A percentile compares a stretch with the other conserved stretches of the same genome.
Evolutionary conservation across 495 filamentous ascomycete species (phyloP).

Genomic region (Daldinia grandis): DNA sequence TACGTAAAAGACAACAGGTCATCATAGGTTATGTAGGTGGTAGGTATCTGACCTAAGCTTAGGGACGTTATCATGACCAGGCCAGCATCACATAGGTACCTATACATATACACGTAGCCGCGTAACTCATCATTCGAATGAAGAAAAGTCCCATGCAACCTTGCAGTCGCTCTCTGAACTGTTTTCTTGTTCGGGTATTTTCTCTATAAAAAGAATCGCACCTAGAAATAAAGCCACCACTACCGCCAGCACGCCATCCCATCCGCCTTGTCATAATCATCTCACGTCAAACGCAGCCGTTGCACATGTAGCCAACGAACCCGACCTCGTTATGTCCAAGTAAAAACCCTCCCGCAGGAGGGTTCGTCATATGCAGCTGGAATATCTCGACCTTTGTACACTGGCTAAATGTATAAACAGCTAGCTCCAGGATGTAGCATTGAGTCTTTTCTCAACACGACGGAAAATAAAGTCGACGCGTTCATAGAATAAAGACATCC

Average conservation of each 20-base stretch:
- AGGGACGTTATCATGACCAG: not conserved
- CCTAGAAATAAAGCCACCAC: constrained; percentile 17
- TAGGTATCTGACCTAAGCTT: too few relatives aligned
- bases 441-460: not conserved
- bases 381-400: not conserved
- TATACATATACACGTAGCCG: not conserved
- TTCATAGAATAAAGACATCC: constrained; percentile 5
- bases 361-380: not conserved
- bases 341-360: not conserved
- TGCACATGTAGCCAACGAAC: not conserved
- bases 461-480: not conserved
- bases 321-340: constrained; percentile 9
- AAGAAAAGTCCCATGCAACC: constrained; percentile 13
- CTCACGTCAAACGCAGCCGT: not conserved
- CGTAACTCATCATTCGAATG: not conserved
- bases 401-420: not conserved
- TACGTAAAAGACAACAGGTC: not conserved
- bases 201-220: constrained; percentile 32
- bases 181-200: constrained; percentile 36
- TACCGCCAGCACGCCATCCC: not conserved
- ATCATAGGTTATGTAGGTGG: too few relatives aligned
- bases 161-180: constrained; percentile 17
- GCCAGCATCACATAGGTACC: not conserved
- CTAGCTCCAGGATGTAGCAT: constrained; percentile 1
- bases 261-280: not conserved